These are phyloP conservation scores for Sparassis latifolia DNA, from an alignment of 1,284 basidiomycete species.

Conservation along the genomic window DNA sequence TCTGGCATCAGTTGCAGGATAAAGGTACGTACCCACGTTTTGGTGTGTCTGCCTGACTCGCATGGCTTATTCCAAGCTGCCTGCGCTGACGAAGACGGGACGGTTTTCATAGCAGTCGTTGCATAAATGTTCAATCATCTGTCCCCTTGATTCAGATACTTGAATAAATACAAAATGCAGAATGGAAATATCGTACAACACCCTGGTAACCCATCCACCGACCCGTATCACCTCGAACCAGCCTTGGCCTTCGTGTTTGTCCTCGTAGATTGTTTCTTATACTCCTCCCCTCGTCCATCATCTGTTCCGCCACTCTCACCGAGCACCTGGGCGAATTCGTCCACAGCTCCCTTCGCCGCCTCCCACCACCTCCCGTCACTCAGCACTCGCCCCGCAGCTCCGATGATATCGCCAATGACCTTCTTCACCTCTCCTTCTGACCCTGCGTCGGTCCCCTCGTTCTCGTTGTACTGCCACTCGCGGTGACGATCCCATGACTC, in stretches of 20 bases:
- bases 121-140: no score
- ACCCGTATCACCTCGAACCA: not conserved
- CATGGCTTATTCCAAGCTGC: no score
- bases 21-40: no score
- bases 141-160: no score
- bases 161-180: no score
- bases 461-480: conserved; percentile 51
- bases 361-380: conserved; percentile 39
- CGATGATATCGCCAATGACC: conserved; percentile 38
- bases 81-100: no score
- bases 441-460: conserved; percentile 21
- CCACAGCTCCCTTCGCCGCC: conserved; percentile 27
- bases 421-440: conserved; percentile 29
- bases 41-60: no score
- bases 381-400: conserved; percentile 30
- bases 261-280: conserved; percentile 3
- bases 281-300: conserved; percentile 10
- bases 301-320: conserved; percentile 1
- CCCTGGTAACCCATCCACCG: no score
- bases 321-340: conserved; percentile 8
- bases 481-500: conserved; percentile 56
- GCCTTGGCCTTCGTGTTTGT: conserved; percentile 2
- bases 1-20: no score
- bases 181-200: no score
- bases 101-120: no score